phyloP scores from a whole-genome alignment of 2,329 filamentous ascomycete species.

The Cadophora luteo-olivacea region DNA sequence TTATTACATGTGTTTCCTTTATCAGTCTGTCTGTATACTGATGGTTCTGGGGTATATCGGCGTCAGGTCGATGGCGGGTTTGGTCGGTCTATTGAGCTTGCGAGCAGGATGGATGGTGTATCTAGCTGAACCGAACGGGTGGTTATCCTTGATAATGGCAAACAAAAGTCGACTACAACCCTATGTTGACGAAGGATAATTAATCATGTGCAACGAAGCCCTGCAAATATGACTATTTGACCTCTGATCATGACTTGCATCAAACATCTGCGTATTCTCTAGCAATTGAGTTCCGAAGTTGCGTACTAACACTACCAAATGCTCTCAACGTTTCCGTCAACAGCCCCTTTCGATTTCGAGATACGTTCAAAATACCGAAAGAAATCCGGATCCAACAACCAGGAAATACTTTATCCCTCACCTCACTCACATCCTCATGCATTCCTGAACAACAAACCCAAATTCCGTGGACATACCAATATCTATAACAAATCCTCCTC shows the following conservation, averaged over 20 bases:
- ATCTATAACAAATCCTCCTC: constrained; percentile 8
- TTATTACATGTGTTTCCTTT: background rate
- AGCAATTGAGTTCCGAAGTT: too few species aligned
- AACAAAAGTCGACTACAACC: background rate
- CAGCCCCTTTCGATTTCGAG: too few species aligned
- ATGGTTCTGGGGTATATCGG: background rate
- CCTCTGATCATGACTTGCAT: too few species aligned
- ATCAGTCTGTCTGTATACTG: background rate
- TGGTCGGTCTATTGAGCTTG: background rate
- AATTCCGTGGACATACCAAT: background rate
- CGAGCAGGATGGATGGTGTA: background rate
- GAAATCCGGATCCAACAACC: background rate
- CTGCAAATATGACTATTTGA: background rate
- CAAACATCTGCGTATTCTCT: too few species aligned
- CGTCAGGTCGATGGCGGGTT: background rate
- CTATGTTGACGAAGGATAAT: background rate
- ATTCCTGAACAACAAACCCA: background rate
- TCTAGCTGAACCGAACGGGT: background rate
- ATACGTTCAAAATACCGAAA: too few species aligned
- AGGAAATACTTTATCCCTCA: background rate
- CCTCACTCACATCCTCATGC: background rate
- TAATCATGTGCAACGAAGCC: too few species aligned
- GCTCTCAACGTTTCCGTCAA: too few species aligned
- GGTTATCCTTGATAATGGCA: background rate
- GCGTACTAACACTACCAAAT: too few species aligned